These are phyloP conservation scores for Vicia sativa DNA, from an alignment of 306 rosid genomes.

Conservation along the genomic window DNA sequence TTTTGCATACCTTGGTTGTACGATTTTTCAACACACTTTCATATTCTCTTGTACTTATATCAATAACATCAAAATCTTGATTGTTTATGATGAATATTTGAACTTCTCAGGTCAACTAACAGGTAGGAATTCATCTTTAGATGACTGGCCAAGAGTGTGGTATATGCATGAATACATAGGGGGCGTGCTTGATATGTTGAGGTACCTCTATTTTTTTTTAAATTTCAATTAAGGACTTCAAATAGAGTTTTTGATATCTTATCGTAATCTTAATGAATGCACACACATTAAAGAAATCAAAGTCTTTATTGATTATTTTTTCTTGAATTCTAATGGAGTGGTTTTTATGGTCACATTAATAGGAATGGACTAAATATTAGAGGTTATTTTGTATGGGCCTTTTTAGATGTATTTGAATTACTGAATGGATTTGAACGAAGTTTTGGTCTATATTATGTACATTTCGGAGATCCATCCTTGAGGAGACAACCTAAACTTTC, in stretches of 20 bases:
- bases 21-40: too few relatives aligned
- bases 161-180: conserved; percentile 50
- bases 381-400: conserved; percentile 77
- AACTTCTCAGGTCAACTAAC: conserved; percentile 53
- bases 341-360: background rate
- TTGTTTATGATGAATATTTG: background rate
- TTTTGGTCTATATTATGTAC: conserved; percentile 56
- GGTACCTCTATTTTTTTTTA: conserved; percentile 51
- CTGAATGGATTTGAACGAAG: conserved; percentile 43
- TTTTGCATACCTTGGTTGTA: too few relatives aligned
- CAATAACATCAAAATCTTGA: background rate
- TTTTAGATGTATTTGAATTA: conserved; percentile 58
- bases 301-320: background rate
- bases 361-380: conserved; percentile 65
- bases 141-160: conserved; percentile 59
- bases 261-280: background rate
- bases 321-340: conserved; percentile 4
- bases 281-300: background rate
- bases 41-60: background rate
- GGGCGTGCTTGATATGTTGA: conserved; percentile 47
- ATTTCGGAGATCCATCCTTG: conserved; percentile 54
- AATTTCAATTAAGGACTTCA: too few relatives aligned
- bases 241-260: too few relatives aligned
- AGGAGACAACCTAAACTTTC: conserved; percentile 63
- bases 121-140: conserved; percentile 52